Conservation (phyloP, 2,329 filamentous ascomycete species). For the Sordariomycetes sp. region DNA sequence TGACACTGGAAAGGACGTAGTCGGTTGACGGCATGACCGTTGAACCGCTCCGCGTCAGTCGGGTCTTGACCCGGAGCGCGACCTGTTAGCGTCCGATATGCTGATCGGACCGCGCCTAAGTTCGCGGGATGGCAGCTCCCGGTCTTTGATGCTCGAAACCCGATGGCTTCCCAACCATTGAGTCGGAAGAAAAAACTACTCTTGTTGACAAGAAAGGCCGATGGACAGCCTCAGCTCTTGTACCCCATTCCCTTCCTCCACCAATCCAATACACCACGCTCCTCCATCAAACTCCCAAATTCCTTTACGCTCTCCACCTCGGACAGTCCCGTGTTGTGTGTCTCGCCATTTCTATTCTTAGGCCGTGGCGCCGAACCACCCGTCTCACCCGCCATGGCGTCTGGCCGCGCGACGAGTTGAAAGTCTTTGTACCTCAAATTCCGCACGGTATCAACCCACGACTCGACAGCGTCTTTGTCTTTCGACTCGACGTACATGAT, state of each 20-base stretch:
- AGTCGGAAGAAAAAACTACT: too few species aligned
- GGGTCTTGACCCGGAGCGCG: too few species aligned
- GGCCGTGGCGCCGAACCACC: not conserved
- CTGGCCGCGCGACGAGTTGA: conserved; percentile 44
- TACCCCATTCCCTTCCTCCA: conserved; percentile 58
- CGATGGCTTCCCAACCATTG: too few species aligned
- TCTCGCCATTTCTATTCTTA: not conserved
- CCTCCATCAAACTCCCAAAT: conserved; percentile 49
- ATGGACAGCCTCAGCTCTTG: not conserved
- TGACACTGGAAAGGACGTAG: too few species aligned
- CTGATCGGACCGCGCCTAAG: too few species aligned
- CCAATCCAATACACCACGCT: conserved; percentile 45
- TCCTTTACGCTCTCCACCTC: conserved; percentile 52
- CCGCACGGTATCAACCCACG: conserved; percentile 54
- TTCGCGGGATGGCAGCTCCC: too few species aligned
- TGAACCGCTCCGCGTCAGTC: too few species aligned
- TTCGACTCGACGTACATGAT: conserved; percentile 65
- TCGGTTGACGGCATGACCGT: too few species aligned
- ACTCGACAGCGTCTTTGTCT: conserved; percentile 36
- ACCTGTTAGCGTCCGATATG: too few species aligned
- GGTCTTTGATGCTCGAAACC: too few species aligned
- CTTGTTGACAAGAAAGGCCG: too few species aligned
- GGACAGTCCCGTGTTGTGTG: conserved; percentile 21
- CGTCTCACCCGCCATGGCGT: conserved; percentile 8
- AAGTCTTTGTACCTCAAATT: conserved; percentile 61